These are phyloP conservation scores for Clathrospora elynae DNA, from an alignment of 2,329 filamentous ascomycete species.

Conservation along the genomic window DNA sequence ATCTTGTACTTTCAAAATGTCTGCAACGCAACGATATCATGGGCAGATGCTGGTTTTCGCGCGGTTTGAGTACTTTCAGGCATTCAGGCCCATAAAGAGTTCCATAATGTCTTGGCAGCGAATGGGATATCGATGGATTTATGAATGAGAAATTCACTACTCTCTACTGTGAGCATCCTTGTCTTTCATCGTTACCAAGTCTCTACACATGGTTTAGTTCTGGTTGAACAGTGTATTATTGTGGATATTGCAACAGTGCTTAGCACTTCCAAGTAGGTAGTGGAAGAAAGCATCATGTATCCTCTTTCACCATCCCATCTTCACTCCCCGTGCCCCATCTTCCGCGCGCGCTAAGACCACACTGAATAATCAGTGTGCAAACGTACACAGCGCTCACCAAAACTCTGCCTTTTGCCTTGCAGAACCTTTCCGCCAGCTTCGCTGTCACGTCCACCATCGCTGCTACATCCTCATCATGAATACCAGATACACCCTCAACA, in stretches of 20 bases:
- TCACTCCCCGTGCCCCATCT: not conserved
- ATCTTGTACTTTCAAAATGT: conserved; percentile 1
- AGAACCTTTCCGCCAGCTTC: not conserved
- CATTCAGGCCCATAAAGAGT: not conserved
- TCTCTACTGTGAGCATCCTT: too few species aligned
- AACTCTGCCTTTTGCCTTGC: not conserved
- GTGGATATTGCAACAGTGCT: too few species aligned
- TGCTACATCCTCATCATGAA: not conserved
- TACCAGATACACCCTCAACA: not conserved
- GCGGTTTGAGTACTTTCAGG: conserved; percentile 1
- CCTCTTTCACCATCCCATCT: not conserved
- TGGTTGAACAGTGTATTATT: too few species aligned
- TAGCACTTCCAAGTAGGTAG: too few species aligned
- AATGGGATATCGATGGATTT: too few species aligned
- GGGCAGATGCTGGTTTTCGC: not conserved
- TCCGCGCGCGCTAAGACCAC: not conserved
- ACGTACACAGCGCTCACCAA: not conserved
- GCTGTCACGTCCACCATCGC: not conserved
- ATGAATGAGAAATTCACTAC: too few species aligned
- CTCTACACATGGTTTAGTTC: too few species aligned
- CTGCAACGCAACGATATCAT: conserved; percentile 5
- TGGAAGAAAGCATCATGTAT: too few species aligned
- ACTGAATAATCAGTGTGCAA: not conserved
- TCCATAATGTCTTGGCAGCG: not conserved
- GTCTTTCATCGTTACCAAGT: too few species aligned